Conservation (phyloP, 2,329 filamentous ascomycete genomes). For the Aspergillus sp. region DNA sequence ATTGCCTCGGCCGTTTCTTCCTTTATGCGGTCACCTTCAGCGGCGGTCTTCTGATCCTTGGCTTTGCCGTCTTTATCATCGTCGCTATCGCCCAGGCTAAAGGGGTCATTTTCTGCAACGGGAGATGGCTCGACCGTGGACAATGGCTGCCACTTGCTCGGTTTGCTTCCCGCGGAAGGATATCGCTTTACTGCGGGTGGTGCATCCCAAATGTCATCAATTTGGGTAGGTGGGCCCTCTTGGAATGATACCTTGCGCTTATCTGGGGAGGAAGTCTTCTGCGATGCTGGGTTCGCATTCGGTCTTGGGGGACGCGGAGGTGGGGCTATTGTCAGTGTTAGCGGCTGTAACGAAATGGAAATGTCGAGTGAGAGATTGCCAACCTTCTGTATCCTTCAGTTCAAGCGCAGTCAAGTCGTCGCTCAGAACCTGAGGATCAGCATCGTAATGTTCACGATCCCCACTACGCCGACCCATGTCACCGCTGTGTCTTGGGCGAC, state of each 20-base stretch:
- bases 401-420: conserved; percentile 73
- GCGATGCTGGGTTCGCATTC: conserved; percentile 67
- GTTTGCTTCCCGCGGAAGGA: conserved; percentile 47
- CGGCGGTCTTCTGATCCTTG: conserved; percentile 46
- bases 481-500: conserved; percentile 49
- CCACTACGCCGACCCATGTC: conserved; percentile 63
- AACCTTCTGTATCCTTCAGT: conserved; percentile 53
- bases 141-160: conserved; percentile 95
- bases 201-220: conserved; percentile 61
- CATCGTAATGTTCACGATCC: conserved; percentile 87
- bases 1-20: conserved; percentile 49
- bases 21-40: conserved; percentile 52
- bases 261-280: conserved; percentile 56
- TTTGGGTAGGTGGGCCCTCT: conserved; percentile 64
- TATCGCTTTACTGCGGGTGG: conserved; percentile 48
- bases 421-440: conserved; percentile 78
- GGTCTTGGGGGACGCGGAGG: conserved; percentile 52
- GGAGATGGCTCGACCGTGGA: conserved; percentile 76
- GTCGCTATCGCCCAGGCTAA: conserved; percentile 91
- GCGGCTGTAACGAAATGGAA: conserved; percentile 1
- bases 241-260: conserved; percentile 49
- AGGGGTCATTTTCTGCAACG: conserved; percentile 85
- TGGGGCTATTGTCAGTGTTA: conserved; percentile 35
- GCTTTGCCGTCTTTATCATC: conserved; percentile 75
- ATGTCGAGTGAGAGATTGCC: conserved; percentile 3